Percentiles rank a stretch among this genome's conserved stretches.
Conservation (phyloP, 108 stramenopile genomes). For the Cyclotella atomus region DNA sequence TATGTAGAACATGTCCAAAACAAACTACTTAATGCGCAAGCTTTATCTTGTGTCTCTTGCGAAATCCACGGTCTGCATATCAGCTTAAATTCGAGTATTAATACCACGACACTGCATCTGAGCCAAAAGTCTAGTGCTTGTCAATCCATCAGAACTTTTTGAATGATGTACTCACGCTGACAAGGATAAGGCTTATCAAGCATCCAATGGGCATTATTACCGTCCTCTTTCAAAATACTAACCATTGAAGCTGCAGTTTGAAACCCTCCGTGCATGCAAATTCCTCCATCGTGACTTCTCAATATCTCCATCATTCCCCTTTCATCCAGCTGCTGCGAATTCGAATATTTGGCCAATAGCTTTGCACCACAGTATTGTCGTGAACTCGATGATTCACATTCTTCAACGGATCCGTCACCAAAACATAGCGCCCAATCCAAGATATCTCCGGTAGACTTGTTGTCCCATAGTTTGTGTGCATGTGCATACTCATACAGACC, state of each 20-base stretch:
- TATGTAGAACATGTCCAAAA: too few species aligned
- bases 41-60: too few species aligned
- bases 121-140: neutral
- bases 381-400: neutral
- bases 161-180: neutral
- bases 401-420: constrained; percentile 1
- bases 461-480: neutral
- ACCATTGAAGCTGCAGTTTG: constrained; percentile 2
- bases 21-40: too few species aligned
- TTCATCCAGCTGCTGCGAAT: neutral
- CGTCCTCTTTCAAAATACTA: constrained; percentile 3
- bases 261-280: constrained; percentile 6
- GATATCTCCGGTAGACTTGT: neutral
- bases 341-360: neutral
- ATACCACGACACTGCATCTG: too few species aligned
- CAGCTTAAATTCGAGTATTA: too few species aligned
- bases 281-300: constrained; percentile 5
- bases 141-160: neutral
- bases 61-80: neutral
- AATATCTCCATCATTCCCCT: neutral
- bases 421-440: constrained; percentile 2
- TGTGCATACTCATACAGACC: neutral
- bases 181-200: constrained; percentile 1
- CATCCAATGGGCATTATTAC: neutral
- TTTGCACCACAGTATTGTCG: neutral